Percentiles rank a stretch among this genome's conserved stretches.
Evolutionary conservation across 139 green algal species (phyloP).

Genomic region (Volvox africanus): DNA sequence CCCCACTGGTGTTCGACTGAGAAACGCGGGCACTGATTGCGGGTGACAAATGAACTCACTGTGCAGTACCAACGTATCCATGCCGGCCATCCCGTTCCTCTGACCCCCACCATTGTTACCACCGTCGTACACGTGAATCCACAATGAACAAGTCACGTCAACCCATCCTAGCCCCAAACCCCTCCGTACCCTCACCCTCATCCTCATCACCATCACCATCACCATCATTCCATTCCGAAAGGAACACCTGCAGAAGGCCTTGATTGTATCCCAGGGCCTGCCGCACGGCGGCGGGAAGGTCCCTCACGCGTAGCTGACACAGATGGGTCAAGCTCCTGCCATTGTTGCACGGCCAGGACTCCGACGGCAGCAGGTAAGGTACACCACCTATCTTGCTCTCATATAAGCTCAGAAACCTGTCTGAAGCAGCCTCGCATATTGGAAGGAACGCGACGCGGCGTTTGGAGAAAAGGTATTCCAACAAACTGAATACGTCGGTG

Average conservation of each 20-base stretch:
- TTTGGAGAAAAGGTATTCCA: neutral
- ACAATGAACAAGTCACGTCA: too few relatives aligned
- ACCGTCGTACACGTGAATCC: too few relatives aligned
- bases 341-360: neutral
- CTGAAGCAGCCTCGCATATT: neutral
- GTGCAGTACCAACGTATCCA: too few relatives aligned
- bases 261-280: neutral
- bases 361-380: neutral
- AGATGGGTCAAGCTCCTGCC: neutral
- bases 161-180: too few relatives aligned
- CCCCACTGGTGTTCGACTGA: too few relatives aligned
- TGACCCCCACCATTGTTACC: too few relatives aligned
- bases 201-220: slow-evolving; percentile 14
- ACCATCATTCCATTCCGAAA: neutral
- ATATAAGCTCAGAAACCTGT: neutral
- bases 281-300: neutral
- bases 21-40: too few relatives aligned
- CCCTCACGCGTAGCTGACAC: slow-evolving; percentile 3
- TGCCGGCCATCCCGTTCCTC: too few relatives aligned
- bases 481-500: neutral
- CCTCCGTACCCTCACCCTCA: neutral
- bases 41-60: too few relatives aligned
- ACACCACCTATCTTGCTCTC: slow-evolving; percentile 19
- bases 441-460: neutral
- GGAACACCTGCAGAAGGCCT: slow-evolving; percentile 22